Evolutionary conservation across 2,329 filamentous ascomycete species (phyloP).

Genomic region (Bretziella fagacearum): DNA sequence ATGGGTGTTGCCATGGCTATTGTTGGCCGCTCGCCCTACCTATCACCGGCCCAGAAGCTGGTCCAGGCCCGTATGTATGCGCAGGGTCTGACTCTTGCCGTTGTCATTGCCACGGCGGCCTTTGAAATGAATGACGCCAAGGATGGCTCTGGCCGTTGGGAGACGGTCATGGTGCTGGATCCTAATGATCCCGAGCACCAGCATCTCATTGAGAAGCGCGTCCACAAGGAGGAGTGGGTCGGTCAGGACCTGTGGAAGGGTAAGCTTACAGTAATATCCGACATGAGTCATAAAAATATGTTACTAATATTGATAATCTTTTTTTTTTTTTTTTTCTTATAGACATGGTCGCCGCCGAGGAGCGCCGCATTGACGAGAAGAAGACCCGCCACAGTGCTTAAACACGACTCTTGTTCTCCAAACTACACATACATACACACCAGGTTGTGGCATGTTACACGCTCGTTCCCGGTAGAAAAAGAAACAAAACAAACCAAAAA

Average conservation of each 20-base stretch:
- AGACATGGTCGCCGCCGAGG: slow-evolving; percentile 75
- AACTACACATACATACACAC: neutral
- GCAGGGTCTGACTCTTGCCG: slow-evolving; percentile 71
- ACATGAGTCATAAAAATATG: neutral
- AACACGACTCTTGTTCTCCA: neutral
- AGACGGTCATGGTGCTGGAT: slow-evolving; percentile 67
- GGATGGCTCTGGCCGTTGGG: slow-evolving; percentile 60
- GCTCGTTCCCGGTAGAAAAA: too few species aligned
- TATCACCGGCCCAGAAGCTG: slow-evolving; percentile 66
- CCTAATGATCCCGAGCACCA: slow-evolving; percentile 70
- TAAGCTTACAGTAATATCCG: slow-evolving; percentile 26
- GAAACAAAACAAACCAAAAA: too few species aligned
- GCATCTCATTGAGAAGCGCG: slow-evolving; percentile 67
- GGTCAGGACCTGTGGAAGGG: slow-evolving; percentile 89
- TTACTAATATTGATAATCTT: neutral
- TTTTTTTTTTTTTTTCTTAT: slow-evolving; percentile 8
- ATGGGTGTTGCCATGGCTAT: slow-evolving; percentile 60
- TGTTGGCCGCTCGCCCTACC: slow-evolving; percentile 60
- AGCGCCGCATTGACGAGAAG: slow-evolving; percentile 37
- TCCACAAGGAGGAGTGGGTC: slow-evolving; percentile 73
- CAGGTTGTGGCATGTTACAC: neutral
- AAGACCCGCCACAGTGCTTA: slow-evolving; percentile 17
- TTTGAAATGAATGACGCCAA: slow-evolving; percentile 68
- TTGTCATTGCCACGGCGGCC: slow-evolving; percentile 64
- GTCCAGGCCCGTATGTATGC: slow-evolving; percentile 92